Conservation (phyloP, 306 rosid genomes). For the Abrus precatorius region DNA sequence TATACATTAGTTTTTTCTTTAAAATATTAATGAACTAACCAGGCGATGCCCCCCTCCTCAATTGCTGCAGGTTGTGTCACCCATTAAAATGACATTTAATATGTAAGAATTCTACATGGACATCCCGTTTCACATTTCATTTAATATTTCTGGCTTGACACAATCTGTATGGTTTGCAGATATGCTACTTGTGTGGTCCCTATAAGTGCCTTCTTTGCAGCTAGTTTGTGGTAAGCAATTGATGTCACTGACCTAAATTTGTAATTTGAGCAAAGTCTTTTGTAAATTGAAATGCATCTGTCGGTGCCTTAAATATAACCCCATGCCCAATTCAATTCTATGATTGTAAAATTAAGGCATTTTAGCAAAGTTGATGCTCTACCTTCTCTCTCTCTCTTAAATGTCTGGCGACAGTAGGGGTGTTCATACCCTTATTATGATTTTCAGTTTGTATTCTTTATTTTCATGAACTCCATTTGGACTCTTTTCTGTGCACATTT, state of each 20-base stretch:
- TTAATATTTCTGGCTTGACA: conserved; percentile 44
- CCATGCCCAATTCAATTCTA: conserved; percentile 1
- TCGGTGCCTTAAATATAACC: conserved; percentile 1
- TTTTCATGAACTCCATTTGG: conserved; percentile 7
- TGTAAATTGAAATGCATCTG: conserved; percentile 17
- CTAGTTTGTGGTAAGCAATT: conserved; percentile 94
- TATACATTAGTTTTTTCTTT: conserved; percentile 31
- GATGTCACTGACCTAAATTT: conserved; percentile 33
- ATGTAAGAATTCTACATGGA: conserved; percentile 70
- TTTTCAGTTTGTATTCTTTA: conserved; percentile 10
- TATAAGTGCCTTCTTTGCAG: conserved; percentile 96
- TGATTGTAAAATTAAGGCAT: conserved; percentile 8
- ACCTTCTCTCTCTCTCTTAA: not conserved
- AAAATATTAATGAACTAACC: conserved; percentile 33
- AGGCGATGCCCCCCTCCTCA: conserved; percentile 5
- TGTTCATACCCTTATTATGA: conserved; percentile 14
- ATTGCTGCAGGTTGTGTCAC: conserved; percentile 90
- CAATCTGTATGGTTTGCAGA: conserved; percentile 64
- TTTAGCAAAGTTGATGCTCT: conserved; percentile 10
- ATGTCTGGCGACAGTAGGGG: not conserved
- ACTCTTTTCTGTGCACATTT: conserved; percentile 9
- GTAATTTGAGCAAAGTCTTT: conserved; percentile 32
- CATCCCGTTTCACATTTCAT: conserved; percentile 39
- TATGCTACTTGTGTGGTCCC: conserved; percentile 95
- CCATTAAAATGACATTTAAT: conserved; percentile 92